phyloP scores from a whole-genome alignment of 192 early-diverging fungal genomes.

The Pilaira anomala region DNA sequence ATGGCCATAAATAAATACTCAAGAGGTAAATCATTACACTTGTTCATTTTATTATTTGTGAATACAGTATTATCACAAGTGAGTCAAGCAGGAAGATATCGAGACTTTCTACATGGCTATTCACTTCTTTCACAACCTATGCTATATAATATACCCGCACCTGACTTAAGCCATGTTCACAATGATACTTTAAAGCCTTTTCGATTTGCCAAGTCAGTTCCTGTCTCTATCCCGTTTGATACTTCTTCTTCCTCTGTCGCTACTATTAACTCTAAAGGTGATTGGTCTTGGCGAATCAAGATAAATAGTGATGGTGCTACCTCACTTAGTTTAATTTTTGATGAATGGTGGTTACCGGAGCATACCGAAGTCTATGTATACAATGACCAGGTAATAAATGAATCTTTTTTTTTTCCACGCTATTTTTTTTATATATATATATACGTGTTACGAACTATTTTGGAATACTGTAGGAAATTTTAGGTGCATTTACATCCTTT shows the following conservation, averaged over 20 bases:
- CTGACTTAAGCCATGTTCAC: too few relatives aligned
- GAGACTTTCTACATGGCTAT: too few relatives aligned
- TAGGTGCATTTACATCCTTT: conserved; percentile 39
- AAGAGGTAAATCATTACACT: too few relatives aligned
- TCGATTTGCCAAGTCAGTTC: conserved; percentile 42
- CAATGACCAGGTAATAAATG: conserved; percentile 23
- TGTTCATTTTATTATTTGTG: too few relatives aligned
- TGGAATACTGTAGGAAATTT: not conserved
- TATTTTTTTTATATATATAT: not conserved
- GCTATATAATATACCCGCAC: too few relatives aligned
- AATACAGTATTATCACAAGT: too few relatives aligned
- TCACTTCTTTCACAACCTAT: too few relatives aligned
- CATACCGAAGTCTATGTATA: conserved; percentile 40
- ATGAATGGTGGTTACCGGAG: conserved; percentile 37
- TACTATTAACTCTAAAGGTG: conserved; percentile 26
- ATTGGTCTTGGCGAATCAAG: conserved; percentile 36
- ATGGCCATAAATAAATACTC: too few relatives aligned
- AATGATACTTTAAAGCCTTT: conserved; percentile 12
- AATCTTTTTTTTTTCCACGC: not conserved
- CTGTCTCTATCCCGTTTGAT: conserved; percentile 24
- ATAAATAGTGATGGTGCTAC: conserved; percentile 36
- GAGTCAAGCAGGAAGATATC: too few relatives aligned
- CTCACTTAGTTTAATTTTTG: conserved; percentile 44
- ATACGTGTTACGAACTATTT: not conserved
- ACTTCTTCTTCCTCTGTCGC: not conserved